Percentiles rank a stretch among this genome's conserved stretches.
Evolutionary conservation across 2,329 filamentous ascomycete species (phyloP).

Genomic region (Aspergillus quadricinctus): DNA sequence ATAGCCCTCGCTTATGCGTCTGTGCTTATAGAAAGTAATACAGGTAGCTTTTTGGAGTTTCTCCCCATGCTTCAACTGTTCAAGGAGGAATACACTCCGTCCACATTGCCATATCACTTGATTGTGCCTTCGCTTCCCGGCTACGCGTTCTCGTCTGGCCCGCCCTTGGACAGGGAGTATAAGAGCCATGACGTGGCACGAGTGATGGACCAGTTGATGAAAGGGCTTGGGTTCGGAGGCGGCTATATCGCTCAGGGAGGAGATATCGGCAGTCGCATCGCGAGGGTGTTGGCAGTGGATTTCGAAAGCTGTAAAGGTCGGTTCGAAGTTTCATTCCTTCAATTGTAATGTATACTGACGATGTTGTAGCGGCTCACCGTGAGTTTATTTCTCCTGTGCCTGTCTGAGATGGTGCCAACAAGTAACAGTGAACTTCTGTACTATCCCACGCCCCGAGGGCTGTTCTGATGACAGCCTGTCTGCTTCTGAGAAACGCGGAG

Average conservation of each 20-base stretch:
- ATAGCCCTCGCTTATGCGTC: not conserved
- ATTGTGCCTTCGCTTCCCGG: slow-evolving; percentile 31
- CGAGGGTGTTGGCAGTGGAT: slow-evolving; percentile 19
- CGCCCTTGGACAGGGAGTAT: slow-evolving; percentile 25
- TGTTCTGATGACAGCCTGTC: slow-evolving; percentile 19
- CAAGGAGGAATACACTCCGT: slow-evolving; percentile 21
- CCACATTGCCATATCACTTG: slow-evolving; percentile 26
- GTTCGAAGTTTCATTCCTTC: not conserved
- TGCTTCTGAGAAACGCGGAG: slow-evolving; percentile 27
- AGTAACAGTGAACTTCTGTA: slow-evolving; percentile 24
- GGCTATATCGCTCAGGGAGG: slow-evolving; percentile 31
- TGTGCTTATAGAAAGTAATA: not conserved
- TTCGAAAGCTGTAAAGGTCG: slow-evolving; percentile 28
- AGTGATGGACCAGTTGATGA: slow-evolving; percentile 27
- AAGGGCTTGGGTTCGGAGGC: slow-evolving; percentile 22
- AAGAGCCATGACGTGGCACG: slow-evolving; percentile 20
- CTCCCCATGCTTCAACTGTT: slow-evolving; percentile 27
- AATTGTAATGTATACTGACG: not conserved
- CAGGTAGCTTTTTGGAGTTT: slow-evolving; percentile 33
- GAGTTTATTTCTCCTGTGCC: slow-evolving; percentile 4
- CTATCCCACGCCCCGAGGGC: slow-evolving; percentile 20
- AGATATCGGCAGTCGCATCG: slow-evolving; percentile 27
- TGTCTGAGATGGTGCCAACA: slow-evolving; percentile 5
- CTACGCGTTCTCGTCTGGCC: slow-evolving; percentile 27
- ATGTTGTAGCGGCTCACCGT: slow-evolving; percentile 24